Base-by-base conservation (phyloP, 257 asterid genomes). In the Agastache rugosa region DNA sequence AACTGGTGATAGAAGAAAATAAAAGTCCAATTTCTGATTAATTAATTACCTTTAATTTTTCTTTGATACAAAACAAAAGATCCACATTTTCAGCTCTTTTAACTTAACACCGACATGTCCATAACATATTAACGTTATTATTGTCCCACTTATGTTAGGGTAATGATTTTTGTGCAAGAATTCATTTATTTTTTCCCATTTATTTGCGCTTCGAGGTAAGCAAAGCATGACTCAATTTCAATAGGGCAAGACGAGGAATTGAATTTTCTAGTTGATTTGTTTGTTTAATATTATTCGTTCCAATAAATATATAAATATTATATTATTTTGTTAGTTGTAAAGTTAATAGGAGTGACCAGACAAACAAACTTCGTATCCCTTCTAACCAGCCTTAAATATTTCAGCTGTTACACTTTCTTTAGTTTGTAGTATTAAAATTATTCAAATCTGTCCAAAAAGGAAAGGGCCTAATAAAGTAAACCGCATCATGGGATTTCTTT, bases 401-500 rank as follows among this genome's bases (percentile, higher is more conserved):
- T 51, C 1, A 58, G 53, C 3, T 65, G 63, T 59, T 37, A 23
- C 41, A 20, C 67, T 51, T 72, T 72, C 31, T 17, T 11, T 63
- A 39, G n/a, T 63, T 63, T 37, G 19, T 6, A 22, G 19, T 6
- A 22, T 45, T 47, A 17, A 1, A 35, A 50, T 59, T 37, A 65
- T 78, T 73, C 47, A 25, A 50, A 60, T 61, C 35, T 59, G 62
- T 67, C 75, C 79, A 78, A 50, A 68, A 45, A 63, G 71, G 35
- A 44, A 29, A 34, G 25, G 61, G 12, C 68, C 72, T 27, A 34
- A 55, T 2, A 34, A 35, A 27, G 44, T 53, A 16, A 61, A 63
- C 71, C 54, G 63, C 74, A 41, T 79, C 58, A 69, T 55, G n/a
- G 10, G 79, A 71, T 67, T 54, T 73, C 63, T 50, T 67, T 14